Base-by-base conservation (phyloP, 768 basidiomycete species). In the Hygrocybe coccinea region DNA sequence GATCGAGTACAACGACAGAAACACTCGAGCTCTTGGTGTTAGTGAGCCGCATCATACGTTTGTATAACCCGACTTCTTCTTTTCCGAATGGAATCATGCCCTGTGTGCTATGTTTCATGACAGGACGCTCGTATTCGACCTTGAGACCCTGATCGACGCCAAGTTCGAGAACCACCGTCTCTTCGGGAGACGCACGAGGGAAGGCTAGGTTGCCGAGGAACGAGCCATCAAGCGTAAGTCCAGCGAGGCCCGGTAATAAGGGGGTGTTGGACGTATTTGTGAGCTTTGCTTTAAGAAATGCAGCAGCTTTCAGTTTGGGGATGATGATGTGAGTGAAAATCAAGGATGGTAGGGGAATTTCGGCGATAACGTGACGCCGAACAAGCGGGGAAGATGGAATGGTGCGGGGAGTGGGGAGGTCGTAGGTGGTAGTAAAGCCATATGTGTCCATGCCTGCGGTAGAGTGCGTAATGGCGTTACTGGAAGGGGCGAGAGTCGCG, bases 91-190 rank as follows among this genome's bases (percentile, higher is more conserved):
- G 14, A 3, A 52, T 52, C 35, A 52, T 39, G 17, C 51, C 51
- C 8, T 52, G 51, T 4, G 36, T 52, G 35, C 51, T 37, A 24
- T 43, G 51, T 35, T 37, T 38, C 24, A 52, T 36, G 5, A 35
- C 39, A 15, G 51, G 51, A n/a, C 51, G 51, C 22, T 52, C 51
- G 24, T 52, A 52, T 21, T 52, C 51, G 17, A 52, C 51, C 38
- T 52, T 52, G 37, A 52, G 29, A 24, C 51, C 19, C n/a, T 52
- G 51, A 43, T 52, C 51, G 38, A 52, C 51, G 15, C 51, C 51
- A 38, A 52, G 51, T 24, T 52, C 51, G 19, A 52, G 37, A 10
- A 41, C 38, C 11, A 52, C 36, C 8, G 51, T 52, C 51, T 52
- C 51, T 9, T 37, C 34, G 10, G 51, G 51, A n/a, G 34, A 38